phyloP scores from a whole-genome alignment of 2,329 filamentous ascomycete genomes.

The Emmonsiellopsis sp. region DNA sequence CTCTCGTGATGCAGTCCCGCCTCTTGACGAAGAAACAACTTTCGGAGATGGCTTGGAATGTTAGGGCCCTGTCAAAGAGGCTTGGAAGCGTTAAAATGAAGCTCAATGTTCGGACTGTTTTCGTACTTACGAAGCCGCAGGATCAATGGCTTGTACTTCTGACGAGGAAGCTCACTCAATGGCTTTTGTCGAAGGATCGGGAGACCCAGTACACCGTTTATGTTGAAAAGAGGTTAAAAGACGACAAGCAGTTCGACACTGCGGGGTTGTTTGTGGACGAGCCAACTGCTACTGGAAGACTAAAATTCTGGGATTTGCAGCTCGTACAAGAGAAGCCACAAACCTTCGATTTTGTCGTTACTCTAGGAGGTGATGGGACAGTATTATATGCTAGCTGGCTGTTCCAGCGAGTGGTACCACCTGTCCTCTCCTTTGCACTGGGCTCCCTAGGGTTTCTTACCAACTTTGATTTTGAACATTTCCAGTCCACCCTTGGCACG shows the following conservation, averaged over 20 bases:
- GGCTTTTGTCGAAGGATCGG: conserved; percentile 66
- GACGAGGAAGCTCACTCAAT: conserved; percentile 66
- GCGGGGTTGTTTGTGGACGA: conserved; percentile 57
- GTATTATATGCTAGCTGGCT: conserved; percentile 94
- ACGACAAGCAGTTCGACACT: conserved; percentile 64
- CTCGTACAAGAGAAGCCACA: conserved; percentile 72
- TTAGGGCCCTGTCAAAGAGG: conserved; percentile 78
- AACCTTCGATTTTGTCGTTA: conserved; percentile 87
- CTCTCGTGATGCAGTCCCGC: conserved; percentile 51
- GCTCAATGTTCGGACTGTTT: conserved; percentile 71
- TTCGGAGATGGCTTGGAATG: conserved; percentile 94
- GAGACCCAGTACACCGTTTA: conserved; percentile 64
- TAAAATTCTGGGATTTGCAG: conserved; percentile 75
- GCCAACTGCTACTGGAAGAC: conserved; percentile 43
- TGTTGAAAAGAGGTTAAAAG: conserved; percentile 65
- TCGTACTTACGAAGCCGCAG: conserved; percentile 85
- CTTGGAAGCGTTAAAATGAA: conserved; percentile 74
- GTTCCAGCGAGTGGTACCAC: conserved; percentile 90
- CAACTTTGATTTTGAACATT: conserved; percentile 84
- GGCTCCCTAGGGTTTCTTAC: conserved; percentile 92
- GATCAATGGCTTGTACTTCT: conserved; percentile 70
- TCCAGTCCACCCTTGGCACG: conserved; percentile 56
- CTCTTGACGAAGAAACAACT: conserved; percentile 90
- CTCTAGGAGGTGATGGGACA: conserved; percentile 90
- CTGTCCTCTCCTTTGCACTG: conserved; percentile 81